Evolutionary conservation across 2,329 filamentous ascomycete species (phyloP).

Genomic region (Phialocephala sp.): DNA sequence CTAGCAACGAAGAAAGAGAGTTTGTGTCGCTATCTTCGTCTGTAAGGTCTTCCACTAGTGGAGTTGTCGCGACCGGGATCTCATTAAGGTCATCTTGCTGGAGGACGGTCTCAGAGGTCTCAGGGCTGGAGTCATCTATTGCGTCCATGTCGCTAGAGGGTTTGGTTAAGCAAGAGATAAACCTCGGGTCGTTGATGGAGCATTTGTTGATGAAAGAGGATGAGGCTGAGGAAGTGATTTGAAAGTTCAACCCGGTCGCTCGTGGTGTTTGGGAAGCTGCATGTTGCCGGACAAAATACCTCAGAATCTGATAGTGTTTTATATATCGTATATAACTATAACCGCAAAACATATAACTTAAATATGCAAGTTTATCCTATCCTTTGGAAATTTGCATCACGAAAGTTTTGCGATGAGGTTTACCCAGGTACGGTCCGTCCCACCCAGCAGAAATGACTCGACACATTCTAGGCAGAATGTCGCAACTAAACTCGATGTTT

Average conservation of each 20-base stretch:
- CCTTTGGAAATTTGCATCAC: not conserved
- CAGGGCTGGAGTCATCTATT: not conserved
- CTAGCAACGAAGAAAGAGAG: conserved; percentile 9
- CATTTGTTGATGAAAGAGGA: not conserved
- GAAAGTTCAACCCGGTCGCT: not conserved
- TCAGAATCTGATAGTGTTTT: not conserved
- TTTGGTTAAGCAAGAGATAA: no score
- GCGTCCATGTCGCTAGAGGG: conserved; percentile 6
- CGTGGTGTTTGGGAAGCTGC: not conserved
- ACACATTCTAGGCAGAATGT: not conserved
- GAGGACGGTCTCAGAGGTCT: not conserved
- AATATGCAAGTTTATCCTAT: not conserved
- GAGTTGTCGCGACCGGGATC: conserved; percentile 11
- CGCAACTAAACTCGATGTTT: not conserved
- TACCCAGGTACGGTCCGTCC: not conserved
- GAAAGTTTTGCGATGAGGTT: not conserved
- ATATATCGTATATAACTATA: not conserved
- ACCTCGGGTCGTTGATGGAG: not conserved
- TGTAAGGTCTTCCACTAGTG: conserved; percentile 24
- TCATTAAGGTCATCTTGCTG: conserved; percentile 7
- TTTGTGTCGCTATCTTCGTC: conserved; percentile 21
- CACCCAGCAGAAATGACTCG: not conserved
- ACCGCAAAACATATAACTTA: not conserved
- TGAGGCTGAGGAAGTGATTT: not conserved
- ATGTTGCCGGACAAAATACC: not conserved